These are phyloP conservation scores for Malassezia yamatoensis DNA, from an alignment of 1,284 basidiomycete species.

Conservation along the genomic window DNA sequence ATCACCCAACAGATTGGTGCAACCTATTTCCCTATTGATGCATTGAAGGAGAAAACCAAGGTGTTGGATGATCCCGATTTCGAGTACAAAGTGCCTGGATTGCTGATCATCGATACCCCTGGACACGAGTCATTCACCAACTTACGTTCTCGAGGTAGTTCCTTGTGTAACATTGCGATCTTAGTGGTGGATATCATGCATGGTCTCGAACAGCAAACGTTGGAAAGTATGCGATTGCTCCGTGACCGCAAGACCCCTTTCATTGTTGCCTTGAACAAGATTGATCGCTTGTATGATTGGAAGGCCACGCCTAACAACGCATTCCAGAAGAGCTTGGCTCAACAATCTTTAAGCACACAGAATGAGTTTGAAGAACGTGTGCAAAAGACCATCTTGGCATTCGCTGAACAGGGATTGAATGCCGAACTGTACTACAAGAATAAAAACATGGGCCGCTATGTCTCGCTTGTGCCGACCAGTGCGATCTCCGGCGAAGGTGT, in stretches of 20 bases:
- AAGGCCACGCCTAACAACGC: constrained; percentile 77
- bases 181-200: constrained; percentile 99
- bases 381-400: constrained; percentile 74
- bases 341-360: constrained; percentile 69
- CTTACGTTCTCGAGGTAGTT: constrained; percentile 86
- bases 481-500: constrained; percentile 97
- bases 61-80: constrained; percentile 77
- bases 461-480: constrained; percentile 93
- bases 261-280: constrained; percentile 99
- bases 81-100: constrained; percentile 93
- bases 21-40: constrained; percentile 98
- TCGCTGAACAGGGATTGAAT: constrained; percentile 95
- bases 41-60: constrained; percentile 81
- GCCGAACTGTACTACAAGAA: constrained; percentile 93
- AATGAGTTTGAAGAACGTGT: constrained; percentile 88
- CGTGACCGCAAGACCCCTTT: constrained; percentile 94
- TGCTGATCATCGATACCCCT: constrained; percentile 94
- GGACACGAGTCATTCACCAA: constrained; percentile 99
- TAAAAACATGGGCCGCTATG: constrained; percentile 85
- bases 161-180: constrained; percentile 97
- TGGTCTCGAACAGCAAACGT: constrained; percentile 90
- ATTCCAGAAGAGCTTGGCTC: constrained; percentile 81
- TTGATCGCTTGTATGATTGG: constrained; percentile 97
- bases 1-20: constrained; percentile 99
- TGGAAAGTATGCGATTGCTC: constrained; percentile 86